Base-by-base conservation (phyloP, 1,139 yeast species). In the Saccharomyces hybrid region DNA sequence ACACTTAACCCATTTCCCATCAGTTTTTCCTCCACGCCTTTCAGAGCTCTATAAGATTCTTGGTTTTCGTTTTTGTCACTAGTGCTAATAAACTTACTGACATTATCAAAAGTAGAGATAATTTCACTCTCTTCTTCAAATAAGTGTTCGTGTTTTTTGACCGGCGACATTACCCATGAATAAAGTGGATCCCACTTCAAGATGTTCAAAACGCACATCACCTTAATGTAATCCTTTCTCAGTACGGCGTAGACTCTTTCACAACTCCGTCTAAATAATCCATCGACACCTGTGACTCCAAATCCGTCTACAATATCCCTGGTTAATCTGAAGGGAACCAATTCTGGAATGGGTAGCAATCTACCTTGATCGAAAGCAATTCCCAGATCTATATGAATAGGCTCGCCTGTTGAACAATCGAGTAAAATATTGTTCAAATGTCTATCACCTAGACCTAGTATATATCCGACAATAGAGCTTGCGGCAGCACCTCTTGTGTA, bases 321-420 rank as follows among this genome's bases (percentile, higher is more conserved):
- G 0, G 98, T 89, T 47, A 95, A 73, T 60, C 99, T 73, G 68
- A 95, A 95, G 1, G 99, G 99, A 2, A 95, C 96, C 0, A 88
- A 79, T 64, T 95, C 99, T 0, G 99, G 99, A 16, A 91, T 80
- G 0, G 95, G 86, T 49, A 95, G 74, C 14, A 83, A 71, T 62
- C 81, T 84, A 0, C 99, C 99, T 65, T 86, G 91, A 66, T 95
- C 99, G 73, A 95, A 95, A 0, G 98, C 95, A 54, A 93, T 93
- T 0, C 99, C 99, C 38, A 95, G 74, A 69, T 95, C 99, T 64
- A 95, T 95, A 69, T 95, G 99, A 29, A 95, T 84, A 0, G 96
- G 96, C 62, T 91, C 97, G 0, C 99, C 99, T 0, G 88, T 78
- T 14, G 67, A 67, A 53, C 78, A 76, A 67, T 95, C 98, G n/a